Conservation (phyloP, 257 asterid species). For the Parsonsia alboflavescens region DNA sequence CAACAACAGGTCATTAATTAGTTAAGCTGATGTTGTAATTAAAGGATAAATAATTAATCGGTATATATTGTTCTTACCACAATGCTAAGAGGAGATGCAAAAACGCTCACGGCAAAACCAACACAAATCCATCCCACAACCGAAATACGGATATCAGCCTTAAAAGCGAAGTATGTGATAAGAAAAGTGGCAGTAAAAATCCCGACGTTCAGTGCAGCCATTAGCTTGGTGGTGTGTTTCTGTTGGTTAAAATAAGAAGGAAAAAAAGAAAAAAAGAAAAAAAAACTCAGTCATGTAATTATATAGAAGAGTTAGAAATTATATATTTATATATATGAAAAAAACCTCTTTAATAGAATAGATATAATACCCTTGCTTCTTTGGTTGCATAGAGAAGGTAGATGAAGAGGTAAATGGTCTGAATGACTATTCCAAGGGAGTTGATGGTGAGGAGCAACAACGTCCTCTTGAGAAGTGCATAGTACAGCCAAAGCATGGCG, state of each 20-base stretch:
- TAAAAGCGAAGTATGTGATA: constrained; percentile 18
- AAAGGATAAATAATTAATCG: no score
- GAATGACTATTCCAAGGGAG: constrained; percentile 56
- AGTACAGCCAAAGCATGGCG: constrained; percentile 71
- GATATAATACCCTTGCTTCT: constrained; percentile 48
- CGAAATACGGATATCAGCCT: constrained; percentile 12
- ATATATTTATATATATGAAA: no score
- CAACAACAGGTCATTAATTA: no score
- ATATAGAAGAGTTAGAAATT: no score
- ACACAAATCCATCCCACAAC: constrained; percentile 48
- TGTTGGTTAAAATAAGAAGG: constrained; percentile 16
- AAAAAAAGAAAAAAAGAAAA: no score
- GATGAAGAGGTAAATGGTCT: constrained; percentile 49
- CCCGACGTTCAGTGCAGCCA: constrained; percentile 24
- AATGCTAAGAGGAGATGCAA: constrained; percentile 42
- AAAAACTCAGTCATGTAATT: background rate
- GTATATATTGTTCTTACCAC: constrained; percentile 24
- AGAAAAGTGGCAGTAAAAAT: constrained; percentile 20
- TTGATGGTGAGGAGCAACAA: constrained; percentile 61
- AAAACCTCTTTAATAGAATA: no score
- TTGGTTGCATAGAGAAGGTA: constrained; percentile 49
- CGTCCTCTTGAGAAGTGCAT: constrained; percentile 54
- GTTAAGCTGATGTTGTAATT: background rate
- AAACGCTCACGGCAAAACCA: constrained; percentile 29
- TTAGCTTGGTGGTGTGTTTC: constrained; percentile 29